Conservation (phyloP, 306 rosid species). For the Casuarina glauca region DNA sequence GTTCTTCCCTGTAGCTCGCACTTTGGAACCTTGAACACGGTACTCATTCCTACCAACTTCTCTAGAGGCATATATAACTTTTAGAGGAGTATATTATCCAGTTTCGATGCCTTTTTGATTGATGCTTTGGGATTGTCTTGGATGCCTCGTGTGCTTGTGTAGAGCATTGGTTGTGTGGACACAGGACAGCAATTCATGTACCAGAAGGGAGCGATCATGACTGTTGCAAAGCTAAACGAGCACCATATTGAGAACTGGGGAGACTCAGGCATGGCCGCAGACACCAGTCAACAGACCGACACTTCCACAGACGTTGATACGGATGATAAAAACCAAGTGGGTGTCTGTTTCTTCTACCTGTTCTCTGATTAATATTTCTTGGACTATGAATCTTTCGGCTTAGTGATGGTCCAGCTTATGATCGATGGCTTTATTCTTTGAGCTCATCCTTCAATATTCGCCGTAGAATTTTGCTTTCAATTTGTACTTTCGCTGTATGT, state of each 20-base stretch:
- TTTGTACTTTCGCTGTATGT: neutral
- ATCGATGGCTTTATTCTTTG: neutral
- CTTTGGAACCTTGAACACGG: slow-evolving; percentile 56
- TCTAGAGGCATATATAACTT: slow-evolving; percentile 1
- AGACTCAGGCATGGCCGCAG: slow-evolving; percentile 61
- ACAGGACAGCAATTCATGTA: slow-evolving; percentile 45
- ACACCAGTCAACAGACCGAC: slow-evolving; percentile 69
- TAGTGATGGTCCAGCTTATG: slow-evolving; percentile 9
- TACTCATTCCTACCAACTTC: slow-evolving; percentile 17
- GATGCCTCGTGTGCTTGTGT: slow-evolving; percentile 7
- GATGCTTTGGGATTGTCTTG: neutral
- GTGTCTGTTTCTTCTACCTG: slow-evolving; percentile 2
- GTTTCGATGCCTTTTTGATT: neutral
- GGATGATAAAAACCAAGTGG: slow-evolving; percentile 57
- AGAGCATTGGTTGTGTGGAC: slow-evolving; percentile 55
- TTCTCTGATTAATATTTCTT: slow-evolving; percentile 1
- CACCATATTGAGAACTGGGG: slow-evolving; percentile 75
- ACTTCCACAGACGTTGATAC: slow-evolving; percentile 72
- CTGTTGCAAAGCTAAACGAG: slow-evolving; percentile 44
- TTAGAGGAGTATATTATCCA: neutral
- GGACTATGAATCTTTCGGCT: neutral
- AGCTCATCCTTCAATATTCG: neutral
- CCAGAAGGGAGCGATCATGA: slow-evolving; percentile 34
- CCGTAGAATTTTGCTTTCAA: neutral
- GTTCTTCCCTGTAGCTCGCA: slow-evolving; percentile 53